Base-by-base conservation (phyloP, 495 filamentous ascomycete genomes). In the Penicillium pancosmium region DNA sequence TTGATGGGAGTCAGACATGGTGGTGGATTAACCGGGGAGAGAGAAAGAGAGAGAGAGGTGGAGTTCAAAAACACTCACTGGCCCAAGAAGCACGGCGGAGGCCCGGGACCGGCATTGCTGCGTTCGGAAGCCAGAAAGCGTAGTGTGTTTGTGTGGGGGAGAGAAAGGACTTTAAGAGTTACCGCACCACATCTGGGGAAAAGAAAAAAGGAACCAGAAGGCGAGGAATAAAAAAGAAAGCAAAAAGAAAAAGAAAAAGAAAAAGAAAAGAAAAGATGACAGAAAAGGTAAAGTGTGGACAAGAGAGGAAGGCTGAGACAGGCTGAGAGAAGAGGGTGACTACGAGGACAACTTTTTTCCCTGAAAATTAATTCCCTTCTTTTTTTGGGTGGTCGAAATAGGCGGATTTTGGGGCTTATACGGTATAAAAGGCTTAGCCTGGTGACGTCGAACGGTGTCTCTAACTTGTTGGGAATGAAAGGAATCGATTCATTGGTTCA, bases 1-100 rank as follows among this genome's bases (percentile, higher is more conserved):
- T 58, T 64, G 59, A 38, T 55, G 57, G 66, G 64, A 59, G 67
- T 73, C 66, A 71, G 73, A 66, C 73, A 78, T 78, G 64, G 59
- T 74, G 63, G 40, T 44, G 41, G 41, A 5, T 44, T 12, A 19
- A n/a, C 6, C 5, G 16, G n/a, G 9, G 41, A 6, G n/a, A 16
- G 15, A 16, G n/a, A 15, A 2, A 16, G n/a, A 43, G 40, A 43
- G n/a, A 7, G n/a, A 43, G 40, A 43, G 36, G 56, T 12, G 31
- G 61, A 54, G 54, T 54, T 43, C 44, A 55, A 50, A 49, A 54
- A 64, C 41, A 48, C 68, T 59, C 35, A 69, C 68, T 70, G 50
- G 67, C 57, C 51, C 65, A 58, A 55, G 69, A 72, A 47, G 64
- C 38, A 51, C 64, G 69, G 67, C 69, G 68, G 63, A 70, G 69